Evolutionary conservation across 495 filamentous ascomycete genomes (phyloP).

Genomic region (Neurospora sp.): DNA sequence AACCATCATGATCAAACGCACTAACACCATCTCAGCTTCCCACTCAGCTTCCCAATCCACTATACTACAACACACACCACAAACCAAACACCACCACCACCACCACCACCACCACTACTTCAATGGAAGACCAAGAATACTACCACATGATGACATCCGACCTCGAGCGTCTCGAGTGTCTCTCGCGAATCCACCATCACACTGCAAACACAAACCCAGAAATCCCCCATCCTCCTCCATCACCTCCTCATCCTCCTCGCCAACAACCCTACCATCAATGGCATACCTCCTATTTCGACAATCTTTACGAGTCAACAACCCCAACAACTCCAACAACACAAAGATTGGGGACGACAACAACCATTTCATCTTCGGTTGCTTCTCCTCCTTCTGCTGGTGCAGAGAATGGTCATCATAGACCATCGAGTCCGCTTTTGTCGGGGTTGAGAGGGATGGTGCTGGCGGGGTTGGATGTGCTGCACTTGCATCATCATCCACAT

Average conservation of each 20-base stretch:
- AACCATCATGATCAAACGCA: neutral
- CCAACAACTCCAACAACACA: neutral
- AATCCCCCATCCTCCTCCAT: neutral
- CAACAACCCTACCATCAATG: neutral
- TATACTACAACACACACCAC: neutral
- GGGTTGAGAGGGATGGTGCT: neutral
- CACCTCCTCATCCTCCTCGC: neutral
- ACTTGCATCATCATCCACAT: neutral
- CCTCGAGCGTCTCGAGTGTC: conserved; percentile 13
- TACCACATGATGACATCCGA: conserved; percentile 19
- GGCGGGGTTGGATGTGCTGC: neutral
- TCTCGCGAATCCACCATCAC: conserved; percentile 15
- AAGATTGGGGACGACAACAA: neutral
- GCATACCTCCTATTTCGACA: neutral
- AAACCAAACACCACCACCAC: neutral
- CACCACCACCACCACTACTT: neutral
- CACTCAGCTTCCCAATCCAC: neutral
- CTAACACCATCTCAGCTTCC: neutral
- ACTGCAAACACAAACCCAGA: neutral
- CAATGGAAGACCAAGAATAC: conserved; percentile 22
- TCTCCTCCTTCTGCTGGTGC: neutral
- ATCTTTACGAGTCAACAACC: neutral
- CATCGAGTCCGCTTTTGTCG: neutral
- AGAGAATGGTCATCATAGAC: neutral
- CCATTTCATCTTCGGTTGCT: neutral